Evolutionary conservation across 129 eudicot species (phyloP).

Genomic region (Centella asiatica): DNA sequence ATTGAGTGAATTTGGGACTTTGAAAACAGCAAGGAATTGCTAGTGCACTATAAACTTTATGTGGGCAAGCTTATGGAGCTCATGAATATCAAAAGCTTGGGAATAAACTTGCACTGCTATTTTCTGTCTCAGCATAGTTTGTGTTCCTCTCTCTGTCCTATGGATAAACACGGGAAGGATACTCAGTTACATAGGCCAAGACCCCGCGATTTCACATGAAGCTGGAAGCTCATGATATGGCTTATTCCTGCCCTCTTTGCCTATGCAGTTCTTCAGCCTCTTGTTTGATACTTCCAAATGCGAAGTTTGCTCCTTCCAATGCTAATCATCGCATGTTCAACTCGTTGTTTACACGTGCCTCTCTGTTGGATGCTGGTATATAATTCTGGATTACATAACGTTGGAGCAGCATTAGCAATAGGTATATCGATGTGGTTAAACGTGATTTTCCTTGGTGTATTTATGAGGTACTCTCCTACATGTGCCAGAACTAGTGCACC

Average conservation of each 20-base stretch:
- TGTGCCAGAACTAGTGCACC: constrained; percentile 55
- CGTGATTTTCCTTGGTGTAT: constrained; percentile 35
- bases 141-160: constrained; percentile 56
- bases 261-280: constrained; percentile 57
- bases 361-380: constrained; percentile 60
- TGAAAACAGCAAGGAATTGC: constrained; percentile 71
- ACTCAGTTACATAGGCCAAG: constrained; percentile 54
- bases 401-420: constrained; percentile 63
- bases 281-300: constrained; percentile 51
- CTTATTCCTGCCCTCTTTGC: constrained; percentile 65
- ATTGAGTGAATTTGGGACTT: not conserved
- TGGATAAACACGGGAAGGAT: constrained; percentile 44
- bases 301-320: constrained; percentile 55
- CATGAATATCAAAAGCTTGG: constrained; percentile 59
- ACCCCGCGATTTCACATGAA: constrained; percentile 55
- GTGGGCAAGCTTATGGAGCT: constrained; percentile 88
- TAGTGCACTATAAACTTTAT: constrained; percentile 64
- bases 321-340: constrained; percentile 43
- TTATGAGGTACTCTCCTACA: constrained; percentile 48
- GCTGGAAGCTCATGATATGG: constrained; percentile 49
- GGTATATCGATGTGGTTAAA: constrained; percentile 57
- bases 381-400: constrained; percentile 37
- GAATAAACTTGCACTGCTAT: constrained; percentile 63
- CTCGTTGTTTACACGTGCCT: constrained; percentile 46
- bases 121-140: constrained; percentile 45